Percentiles rank a stretch among this genome's conserved stretches.
Evolutionary conservation across 2,329 filamentous ascomycete species (phyloP).

Genomic region (Rutstroemia sp.): DNA sequence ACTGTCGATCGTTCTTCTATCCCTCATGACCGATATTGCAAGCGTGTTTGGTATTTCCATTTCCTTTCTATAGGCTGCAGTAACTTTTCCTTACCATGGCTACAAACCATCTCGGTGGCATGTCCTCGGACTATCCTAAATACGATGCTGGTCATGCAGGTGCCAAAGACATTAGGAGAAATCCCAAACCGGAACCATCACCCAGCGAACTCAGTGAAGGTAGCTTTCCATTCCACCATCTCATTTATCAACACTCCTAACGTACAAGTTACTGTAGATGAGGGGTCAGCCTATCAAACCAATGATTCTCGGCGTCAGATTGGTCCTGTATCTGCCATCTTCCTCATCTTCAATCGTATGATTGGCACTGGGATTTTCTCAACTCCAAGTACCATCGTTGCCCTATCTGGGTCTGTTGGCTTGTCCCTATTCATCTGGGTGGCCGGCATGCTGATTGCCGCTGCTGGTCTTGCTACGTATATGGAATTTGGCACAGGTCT

Average conservation of each 20-base stretch:
- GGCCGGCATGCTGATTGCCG: slow-evolving; percentile 52
- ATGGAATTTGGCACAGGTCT: slow-evolving; percentile 60
- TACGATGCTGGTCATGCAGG: neutral
- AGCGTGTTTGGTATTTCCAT: neutral
- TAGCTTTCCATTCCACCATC: neutral
- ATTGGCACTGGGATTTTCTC: slow-evolving; percentile 62
- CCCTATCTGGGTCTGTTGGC: slow-evolving; percentile 52
- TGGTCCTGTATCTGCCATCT: slow-evolving; percentile 45
- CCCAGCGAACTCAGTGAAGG: slow-evolving; percentile 1
- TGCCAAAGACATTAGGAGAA: neutral
- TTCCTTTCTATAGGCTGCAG: too few relatives aligned
- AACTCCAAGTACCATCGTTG: slow-evolving; percentile 51
- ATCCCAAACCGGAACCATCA: neutral
- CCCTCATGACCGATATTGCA: neutral
- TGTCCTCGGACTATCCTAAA: neutral
- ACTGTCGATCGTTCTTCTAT: neutral
- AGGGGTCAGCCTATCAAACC: slow-evolving; percentile 3
- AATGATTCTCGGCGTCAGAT: slow-evolving; percentile 39
- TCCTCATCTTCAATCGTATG: slow-evolving; percentile 58
- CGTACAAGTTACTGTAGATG: neutral
- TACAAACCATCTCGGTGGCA: neutral
- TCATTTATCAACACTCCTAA: neutral
- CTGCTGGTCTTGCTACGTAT: slow-evolving; percentile 55
- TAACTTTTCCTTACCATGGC: neutral
- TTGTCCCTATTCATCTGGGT: slow-evolving; percentile 58